Evolutionary conservation across 2,329 filamentous ascomycete genomes (phyloP), one percentile per base, ranked within the genome.

Genomic region (Exophiala oligosperma): DNA sequence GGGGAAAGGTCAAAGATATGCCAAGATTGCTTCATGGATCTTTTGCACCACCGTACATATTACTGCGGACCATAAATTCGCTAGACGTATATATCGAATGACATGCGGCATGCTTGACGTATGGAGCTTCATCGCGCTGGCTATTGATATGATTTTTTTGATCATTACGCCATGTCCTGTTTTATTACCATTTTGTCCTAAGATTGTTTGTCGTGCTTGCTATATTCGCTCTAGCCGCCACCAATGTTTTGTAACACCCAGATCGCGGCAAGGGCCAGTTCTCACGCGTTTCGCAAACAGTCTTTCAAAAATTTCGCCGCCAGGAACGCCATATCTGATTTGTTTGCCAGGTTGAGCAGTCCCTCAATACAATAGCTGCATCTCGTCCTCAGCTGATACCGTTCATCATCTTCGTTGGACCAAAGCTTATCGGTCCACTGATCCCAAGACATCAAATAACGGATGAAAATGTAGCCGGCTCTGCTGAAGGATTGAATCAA

Each of bases 311-410:
- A 46, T 37, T 50, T 50, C 9, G 44, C 54, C 23, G 54, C 54
- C 8, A 50, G 47, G 35, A 44, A 50, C 12, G 54, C 54, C 54
- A 56, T 56, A 17, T 56, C 54, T 17, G 47, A 50, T 17, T 56
- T 56, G 47, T 50, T 56, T 12, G 29, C 47, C 21, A 56, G 54
- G 14, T 50, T 43, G 17, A 50, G 38, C 12, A 56, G 47, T 9
- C 47, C 54, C 49, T 56, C 47, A 28, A 56, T 56, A 17, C 54
- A 56, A 38, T 56, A 44, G 4, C 26, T 48, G 21, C 47, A 51
- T 49, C 47, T 50, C n/a, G 5, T 44, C n/a, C 28, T 56, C 12
- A 38, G 35, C 37, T 43, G 26, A 23, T 37, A 35, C n/a, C 21
- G 29, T 24, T 43, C 26, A 41, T 51, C 46, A n/a, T 50, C 54